Conservation (phyloP, 805 yeast genomes). For the Zygoascus flipseniorum region DNA sequence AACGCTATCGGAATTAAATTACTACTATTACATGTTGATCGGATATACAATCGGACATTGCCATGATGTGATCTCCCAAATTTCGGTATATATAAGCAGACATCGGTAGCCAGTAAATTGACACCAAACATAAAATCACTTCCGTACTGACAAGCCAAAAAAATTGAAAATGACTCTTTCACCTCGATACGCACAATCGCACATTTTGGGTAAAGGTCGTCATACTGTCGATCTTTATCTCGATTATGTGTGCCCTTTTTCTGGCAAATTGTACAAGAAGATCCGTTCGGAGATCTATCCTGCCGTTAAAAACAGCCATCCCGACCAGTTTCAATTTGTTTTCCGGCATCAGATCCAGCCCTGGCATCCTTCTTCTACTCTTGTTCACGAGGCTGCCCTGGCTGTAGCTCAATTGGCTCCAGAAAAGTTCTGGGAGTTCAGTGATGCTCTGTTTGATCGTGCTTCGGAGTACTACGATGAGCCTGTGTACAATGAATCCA, state of each 20-base stretch:
- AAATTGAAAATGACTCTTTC: slow-evolving; percentile 12
- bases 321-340: slow-evolving; percentile 48
- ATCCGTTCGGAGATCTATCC: slow-evolving; percentile 49
- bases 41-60: too few species aligned
- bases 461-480: slow-evolving; percentile 54
- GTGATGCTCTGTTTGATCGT: slow-evolving; percentile 47
- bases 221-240: slow-evolving; percentile 30
- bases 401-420: slow-evolving; percentile 55
- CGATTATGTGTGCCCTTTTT: slow-evolving; percentile 72
- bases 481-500: slow-evolving; percentile 42
- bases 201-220: slow-evolving; percentile 14
- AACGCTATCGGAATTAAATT: too few species aligned
- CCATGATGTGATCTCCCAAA: too few species aligned
- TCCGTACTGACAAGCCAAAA: too few species aligned
- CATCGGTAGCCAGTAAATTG: too few species aligned
- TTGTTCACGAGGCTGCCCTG: slow-evolving; percentile 61
- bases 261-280: slow-evolving; percentile 54
- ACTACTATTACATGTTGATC: too few species aligned
- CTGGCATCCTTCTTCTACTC: slow-evolving; percentile 74
- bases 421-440: slow-evolving; percentile 46
- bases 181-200: slow-evolving; percentile 14
- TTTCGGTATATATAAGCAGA: too few species aligned
- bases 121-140: too few species aligned
- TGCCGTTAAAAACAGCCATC: slow-evolving; percentile 34
- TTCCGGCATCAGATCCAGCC: slow-evolving; percentile 77